Percentiles rank a stretch among this genome's conserved stretches.
Evolutionary conservation across 495 filamentous ascomycete species (phyloP).

Genomic region (Barbatosphaeria neglecta): DNA sequence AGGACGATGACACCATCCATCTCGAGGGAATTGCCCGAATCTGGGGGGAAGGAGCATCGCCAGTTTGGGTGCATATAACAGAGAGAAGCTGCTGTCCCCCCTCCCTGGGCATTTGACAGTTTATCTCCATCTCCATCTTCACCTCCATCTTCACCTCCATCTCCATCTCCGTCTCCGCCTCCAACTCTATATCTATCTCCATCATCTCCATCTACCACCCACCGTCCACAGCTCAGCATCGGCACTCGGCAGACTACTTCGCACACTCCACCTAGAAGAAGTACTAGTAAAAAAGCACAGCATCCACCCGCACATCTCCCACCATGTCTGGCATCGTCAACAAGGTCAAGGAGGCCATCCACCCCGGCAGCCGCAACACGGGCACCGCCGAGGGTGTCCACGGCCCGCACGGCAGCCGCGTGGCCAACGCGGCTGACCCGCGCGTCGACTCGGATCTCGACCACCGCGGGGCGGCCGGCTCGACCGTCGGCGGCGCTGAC

Average conservation of each 20-base stretch:
- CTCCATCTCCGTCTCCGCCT: neutral
- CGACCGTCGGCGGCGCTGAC: constrained; percentile 13
- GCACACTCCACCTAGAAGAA: no score
- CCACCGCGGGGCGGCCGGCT: constrained; percentile 17
- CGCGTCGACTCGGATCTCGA: constrained; percentile 34
- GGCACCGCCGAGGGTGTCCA: constrained; percentile 27
- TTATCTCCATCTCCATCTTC: no score
- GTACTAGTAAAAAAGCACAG: constrained; percentile 1
- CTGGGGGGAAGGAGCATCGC: neutral
- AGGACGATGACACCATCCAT: no score
- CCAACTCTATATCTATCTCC: no score
- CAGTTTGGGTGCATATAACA: neutral
- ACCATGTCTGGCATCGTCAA: constrained; percentile 58
- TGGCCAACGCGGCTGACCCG: constrained; percentile 36
- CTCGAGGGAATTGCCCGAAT: no score
- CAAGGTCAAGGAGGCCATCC: constrained; percentile 63
- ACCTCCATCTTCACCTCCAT: neutral
- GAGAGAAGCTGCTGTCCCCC: neutral
- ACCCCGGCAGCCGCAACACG: constrained; percentile 26
- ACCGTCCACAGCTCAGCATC: neutral
- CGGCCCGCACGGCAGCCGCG: constrained; percentile 22
- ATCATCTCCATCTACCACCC: no score
- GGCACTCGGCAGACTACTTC: neutral
- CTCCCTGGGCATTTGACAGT: no score
- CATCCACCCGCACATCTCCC: constrained; percentile 5